Percentiles rank a stretch among this genome's conserved stretches.
Evolutionary conservation across 202 grass and related monocot genomes (phyloP).

Genomic region (Setaria viridis): DNA sequence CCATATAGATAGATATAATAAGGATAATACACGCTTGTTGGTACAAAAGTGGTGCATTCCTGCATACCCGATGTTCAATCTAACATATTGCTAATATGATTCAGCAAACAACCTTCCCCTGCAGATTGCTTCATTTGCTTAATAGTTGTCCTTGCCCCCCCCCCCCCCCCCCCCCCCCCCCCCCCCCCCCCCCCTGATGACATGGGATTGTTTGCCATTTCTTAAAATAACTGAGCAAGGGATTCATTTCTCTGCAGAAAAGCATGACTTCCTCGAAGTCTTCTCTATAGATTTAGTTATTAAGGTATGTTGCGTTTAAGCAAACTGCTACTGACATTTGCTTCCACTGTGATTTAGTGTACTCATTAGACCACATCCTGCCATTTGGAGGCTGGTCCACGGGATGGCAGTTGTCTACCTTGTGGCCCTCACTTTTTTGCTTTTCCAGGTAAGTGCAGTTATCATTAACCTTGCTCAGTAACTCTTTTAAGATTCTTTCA

Average conservation of each 20-base stretch:
- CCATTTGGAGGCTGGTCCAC: slow-evolving; percentile 98
- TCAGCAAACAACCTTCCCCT: neutral
- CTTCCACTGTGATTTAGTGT: slow-evolving; percentile 73
- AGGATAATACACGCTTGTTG: slow-evolving; percentile 10
- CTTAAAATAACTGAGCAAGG: neutral
- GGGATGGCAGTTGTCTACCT: slow-evolving; percentile 97
- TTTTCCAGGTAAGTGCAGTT: slow-evolving; percentile 85
- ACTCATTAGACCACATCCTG: slow-evolving; percentile 98
- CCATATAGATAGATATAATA: neutral
- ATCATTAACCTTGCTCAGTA: slow-evolving; percentile 24
- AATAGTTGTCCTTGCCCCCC: no score
- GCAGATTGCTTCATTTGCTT: neutral
- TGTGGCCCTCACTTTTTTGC: slow-evolving; percentile 94
- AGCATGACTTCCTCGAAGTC: neutral
- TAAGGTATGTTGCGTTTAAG: slow-evolving; percentile 9
- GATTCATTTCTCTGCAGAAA: neutral
- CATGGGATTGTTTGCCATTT: no score
- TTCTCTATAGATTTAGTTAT: slow-evolving; percentile 36
- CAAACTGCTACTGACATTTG: slow-evolving; percentile 47
- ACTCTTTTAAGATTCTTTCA: slow-evolving; percentile 5
- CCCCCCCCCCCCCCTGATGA: no score
- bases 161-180: no score
- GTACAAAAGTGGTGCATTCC: neutral
- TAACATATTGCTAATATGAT: slow-evolving; percentile 19
- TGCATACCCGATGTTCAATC: slow-evolving; percentile 12